These are phyloP conservation scores for Ichthyophonus hoferi DNA, from an alignment of 208 protist genomes.

Conservation along the genomic window DNA sequence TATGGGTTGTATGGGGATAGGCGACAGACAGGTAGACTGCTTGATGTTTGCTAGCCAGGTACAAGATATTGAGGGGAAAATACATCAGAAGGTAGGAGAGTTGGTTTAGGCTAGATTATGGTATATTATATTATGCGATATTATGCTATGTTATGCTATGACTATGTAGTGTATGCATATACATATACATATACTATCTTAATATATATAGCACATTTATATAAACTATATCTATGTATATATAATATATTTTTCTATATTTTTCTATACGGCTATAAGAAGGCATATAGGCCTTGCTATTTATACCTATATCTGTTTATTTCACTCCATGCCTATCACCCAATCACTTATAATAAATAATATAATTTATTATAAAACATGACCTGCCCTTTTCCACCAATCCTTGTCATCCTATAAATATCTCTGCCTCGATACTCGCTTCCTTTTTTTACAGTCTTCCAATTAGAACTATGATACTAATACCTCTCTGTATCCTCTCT, in stretches of 20 bases:
- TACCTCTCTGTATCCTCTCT: background rate
- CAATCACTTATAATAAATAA: too few relatives aligned
- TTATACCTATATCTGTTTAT: too few relatives aligned
- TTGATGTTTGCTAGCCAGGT: background rate
- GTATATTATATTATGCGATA: background rate
- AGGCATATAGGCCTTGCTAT: too few relatives aligned
- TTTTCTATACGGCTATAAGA: too few relatives aligned
- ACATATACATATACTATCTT: too few relatives aligned
- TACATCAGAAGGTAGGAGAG: background rate
- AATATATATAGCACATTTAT: too few relatives aligned
- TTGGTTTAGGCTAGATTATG: background rate
- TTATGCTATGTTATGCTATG: background rate
- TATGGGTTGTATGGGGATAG: too few relatives aligned
- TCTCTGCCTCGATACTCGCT: background rate
- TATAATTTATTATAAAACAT: background rate
- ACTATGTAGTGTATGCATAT: too few relatives aligned
- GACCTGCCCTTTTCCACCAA: background rate
- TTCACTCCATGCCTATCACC: too few relatives aligned
- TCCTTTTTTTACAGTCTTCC: too few relatives aligned
- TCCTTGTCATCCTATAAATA: background rate
- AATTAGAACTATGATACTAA: too few relatives aligned
- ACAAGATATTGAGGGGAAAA: background rate
- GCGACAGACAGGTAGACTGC: background rate
- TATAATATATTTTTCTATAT: background rate
- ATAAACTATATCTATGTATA: background rate